Evolutionary conservation across 2,329 filamentous ascomycete genomes (phyloP), one percentile per base, ranked within the genome.

Genomic region (Cladosporium sp.): DNA sequence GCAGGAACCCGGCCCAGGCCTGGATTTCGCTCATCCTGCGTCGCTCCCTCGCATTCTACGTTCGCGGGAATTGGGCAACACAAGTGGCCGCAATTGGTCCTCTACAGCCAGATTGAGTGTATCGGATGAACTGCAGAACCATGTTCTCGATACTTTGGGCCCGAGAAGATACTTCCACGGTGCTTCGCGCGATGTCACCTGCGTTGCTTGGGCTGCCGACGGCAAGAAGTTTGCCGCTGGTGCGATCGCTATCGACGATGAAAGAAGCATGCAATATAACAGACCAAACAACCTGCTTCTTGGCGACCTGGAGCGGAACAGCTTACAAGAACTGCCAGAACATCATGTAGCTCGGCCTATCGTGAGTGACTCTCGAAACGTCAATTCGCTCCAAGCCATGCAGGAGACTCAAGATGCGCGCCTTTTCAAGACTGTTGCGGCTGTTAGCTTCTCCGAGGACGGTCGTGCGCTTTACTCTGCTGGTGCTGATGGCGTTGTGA

Each of bases 251-350:
- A 81, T 86, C 5, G 81, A 81, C 3, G 86, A 88, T 68, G 73
- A 78, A 3, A 76, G 81, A 55, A 85, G 82, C n/a, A 85, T 86
- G 81, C 82, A 86, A 49, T 89, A 89, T 71, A 89, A 89, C 66
- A 77, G 83, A 46, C 78, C 80, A 0, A 84, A 86, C 66, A 88
- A 88, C 69, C 76, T 88, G 0, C 71, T 88, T 1, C 72, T 85
- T 40, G 86, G 86, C 1, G 77, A 85, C 67, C 67, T 81, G 3
- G 68, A 72, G 1, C 69, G 70, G 1, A 80, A 79, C 23, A 71
- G 70, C 1, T 71, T 88, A 8, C 76, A 79, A 62, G 86, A 88
- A 67, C 72, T 89, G 0, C 80, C 83, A 0, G 81, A 85, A 59
- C 86, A 89, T 70, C 79, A 79, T 40, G 73, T 82, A 3, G 69